phyloP scores from a whole-genome alignment of 306 rosid species.

The Gastrolobium bilobum region DNA sequence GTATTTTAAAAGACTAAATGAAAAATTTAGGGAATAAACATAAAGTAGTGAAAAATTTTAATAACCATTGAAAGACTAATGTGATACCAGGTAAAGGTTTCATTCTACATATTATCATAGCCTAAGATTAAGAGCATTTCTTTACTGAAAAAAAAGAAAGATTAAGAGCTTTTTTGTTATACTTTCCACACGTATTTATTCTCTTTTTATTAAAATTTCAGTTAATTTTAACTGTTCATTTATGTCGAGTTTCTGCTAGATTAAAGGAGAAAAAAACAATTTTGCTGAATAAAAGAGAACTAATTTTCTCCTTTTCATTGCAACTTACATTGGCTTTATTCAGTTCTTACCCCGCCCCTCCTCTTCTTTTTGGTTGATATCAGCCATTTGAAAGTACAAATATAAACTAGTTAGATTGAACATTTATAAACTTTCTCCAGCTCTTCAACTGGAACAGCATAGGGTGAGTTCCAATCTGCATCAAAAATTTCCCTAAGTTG shows the following conservation, averaged over 20 bases:
- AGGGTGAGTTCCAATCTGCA: constrained; percentile 96
- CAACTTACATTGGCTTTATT: constrained; percentile 14
- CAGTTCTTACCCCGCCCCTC: not conserved
- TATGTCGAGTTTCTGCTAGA: not conserved
- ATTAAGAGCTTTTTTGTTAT: too few species aligned
- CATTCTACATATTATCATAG: too few species aligned
- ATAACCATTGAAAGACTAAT: too few species aligned
- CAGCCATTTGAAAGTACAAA: constrained; percentile 41
- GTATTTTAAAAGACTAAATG: too few species aligned
- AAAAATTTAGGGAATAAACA: too few species aligned
- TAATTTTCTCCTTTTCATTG: not conserved
- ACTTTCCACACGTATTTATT: not conserved
- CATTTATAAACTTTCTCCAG: constrained; percentile 50
- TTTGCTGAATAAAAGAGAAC: not conserved
- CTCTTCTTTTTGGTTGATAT: not conserved
- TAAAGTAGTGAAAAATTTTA: too few species aligned
- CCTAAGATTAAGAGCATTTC: too few species aligned
- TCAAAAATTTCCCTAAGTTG: constrained; percentile 76
- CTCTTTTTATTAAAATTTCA: not conserved
- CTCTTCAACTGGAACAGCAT: constrained; percentile 68
- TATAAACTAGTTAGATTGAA: constrained; percentile 50
- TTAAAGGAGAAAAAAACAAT: constrained; percentile 17
- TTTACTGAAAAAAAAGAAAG: too few species aligned
- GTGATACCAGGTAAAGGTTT: too few species aligned
- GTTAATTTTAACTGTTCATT: too few species aligned